Evolutionary conservation across 805 yeast species (phyloP), one percentile per base, ranked within the genome.

Genomic region (Ogataea nitratoaversa): DNA sequence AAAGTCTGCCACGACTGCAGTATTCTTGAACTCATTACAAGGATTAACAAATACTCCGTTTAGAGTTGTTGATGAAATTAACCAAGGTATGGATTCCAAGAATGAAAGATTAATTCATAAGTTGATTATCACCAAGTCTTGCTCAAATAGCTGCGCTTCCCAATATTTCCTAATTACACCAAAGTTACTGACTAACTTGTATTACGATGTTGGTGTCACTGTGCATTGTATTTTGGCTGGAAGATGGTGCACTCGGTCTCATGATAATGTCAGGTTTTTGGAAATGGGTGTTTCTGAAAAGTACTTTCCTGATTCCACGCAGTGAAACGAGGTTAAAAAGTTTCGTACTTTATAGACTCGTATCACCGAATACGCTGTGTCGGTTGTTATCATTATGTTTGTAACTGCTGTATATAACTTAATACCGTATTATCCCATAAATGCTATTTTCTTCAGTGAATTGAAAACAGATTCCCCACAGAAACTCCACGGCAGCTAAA

Each of bases 81-180:
- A 93, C 59, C 99, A 93, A 66, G 99, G 99, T 50, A 90, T 93
- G 98, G 99, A 93, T 65, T 84, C 95, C 11, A 77, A 77, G 44
- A 93, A 93, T 56, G 99, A 93, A 62, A 76, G 90, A 46, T 71
- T 78, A 65, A 90, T 93, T 2, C 96, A 91, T 58, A 75, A 77
- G 46, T 77, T 86, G 46, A 80, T 93, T 72, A 96, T 91, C 1
- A 79, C 84, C 40, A 80, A 84, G 34, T 91, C 97, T 0, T 86
- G 96, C 56, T 63, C 66, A 4, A 68, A 33, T 3, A 41, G 30
- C 4, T 44, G 52, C 2, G 49, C 57, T 1, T 74, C 95, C 2
- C 99, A 93, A 56, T 91, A 89, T 58, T 89, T 93, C 56, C 69
- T 93, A 56, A 86, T 93, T 30, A 93, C 98, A 0, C 99, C 99